Evolutionary conservation across 495 filamentous ascomycete genomes (phyloP).

Genomic region (Hypoxylon fragiforme): DNA sequence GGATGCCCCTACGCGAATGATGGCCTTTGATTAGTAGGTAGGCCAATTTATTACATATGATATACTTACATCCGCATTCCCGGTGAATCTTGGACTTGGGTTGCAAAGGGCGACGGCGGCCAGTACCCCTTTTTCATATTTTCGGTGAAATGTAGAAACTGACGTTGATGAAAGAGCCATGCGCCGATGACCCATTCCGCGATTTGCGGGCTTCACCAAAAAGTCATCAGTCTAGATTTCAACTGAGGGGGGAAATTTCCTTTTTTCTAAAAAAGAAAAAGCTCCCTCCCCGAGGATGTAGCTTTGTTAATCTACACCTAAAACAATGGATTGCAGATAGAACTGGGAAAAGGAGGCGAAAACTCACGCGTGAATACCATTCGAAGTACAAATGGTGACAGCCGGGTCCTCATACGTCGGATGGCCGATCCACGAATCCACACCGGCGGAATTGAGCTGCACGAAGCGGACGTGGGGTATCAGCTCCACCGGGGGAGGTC

Average conservation of each 20-base stretch:
- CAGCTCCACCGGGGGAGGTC: conserved; percentile 27
- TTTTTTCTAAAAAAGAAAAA: no score
- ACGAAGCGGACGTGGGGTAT: conserved; percentile 38
- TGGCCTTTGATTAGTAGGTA: neutral
- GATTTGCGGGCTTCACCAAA: conserved; percentile 41
- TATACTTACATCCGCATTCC: conserved; percentile 39
- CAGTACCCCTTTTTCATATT: conserved; percentile 23
- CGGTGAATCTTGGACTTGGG: conserved; percentile 32
- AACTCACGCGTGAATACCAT: conserved; percentile 29
- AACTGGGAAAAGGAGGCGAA: neutral
- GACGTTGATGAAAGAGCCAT: conserved; percentile 41
- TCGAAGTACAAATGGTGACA: conserved; percentile 39
- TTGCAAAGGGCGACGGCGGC: conserved; percentile 16
- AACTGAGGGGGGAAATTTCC: no score
- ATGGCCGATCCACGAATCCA: conserved; percentile 38
- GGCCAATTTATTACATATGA: no score
- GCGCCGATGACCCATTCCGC: conserved; percentile 51
- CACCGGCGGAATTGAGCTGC: conserved; percentile 39
- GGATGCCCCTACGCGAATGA: conserved; percentile 35
- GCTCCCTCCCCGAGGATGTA: no score
- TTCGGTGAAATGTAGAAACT: conserved; percentile 29
- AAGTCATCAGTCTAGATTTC: no score
- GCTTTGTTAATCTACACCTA: no score
- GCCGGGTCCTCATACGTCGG: conserved; percentile 34
- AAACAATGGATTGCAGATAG: no score